Conservation (phyloP, 164 flowering plant genomes). For the Nymphaea colorata region DNA sequence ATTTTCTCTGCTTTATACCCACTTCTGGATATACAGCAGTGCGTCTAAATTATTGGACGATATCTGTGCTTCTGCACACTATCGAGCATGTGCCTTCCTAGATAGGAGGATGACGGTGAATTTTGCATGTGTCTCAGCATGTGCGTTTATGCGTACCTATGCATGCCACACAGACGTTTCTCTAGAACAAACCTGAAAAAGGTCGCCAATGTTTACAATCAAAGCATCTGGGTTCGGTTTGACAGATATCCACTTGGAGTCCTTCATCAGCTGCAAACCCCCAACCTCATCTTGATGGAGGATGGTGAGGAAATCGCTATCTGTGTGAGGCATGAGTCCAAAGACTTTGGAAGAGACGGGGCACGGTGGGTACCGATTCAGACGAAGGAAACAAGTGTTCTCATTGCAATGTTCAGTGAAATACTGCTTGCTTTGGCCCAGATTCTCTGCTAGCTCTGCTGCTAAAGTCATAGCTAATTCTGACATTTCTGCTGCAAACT, state of each 20-base stretch:
- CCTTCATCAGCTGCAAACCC: conserved; percentile 68
- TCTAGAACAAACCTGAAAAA: conserved; percentile 50
- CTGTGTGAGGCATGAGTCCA: conserved; percentile 76
- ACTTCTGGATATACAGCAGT: no score
- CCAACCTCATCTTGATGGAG: conserved; percentile 74
- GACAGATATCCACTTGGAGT: conserved; percentile 65
- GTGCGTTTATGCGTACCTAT: not conserved
- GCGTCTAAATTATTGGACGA: no score
- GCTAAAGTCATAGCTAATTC: conserved; percentile 45
- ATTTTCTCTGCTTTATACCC: no score
- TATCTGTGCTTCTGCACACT: no score
- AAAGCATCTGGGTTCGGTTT: conserved; percentile 57
- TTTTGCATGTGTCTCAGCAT: no score
- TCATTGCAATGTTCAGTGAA: conserved; percentile 31
- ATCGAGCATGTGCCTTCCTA: no score
- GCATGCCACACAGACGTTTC: not conserved
- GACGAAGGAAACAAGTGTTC: conserved; percentile 52
- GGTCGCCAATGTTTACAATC: conserved; percentile 75
- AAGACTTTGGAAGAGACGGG: conserved; percentile 28
- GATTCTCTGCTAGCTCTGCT: conserved; percentile 33
- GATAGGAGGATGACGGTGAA: no score
- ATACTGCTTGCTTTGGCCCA: conserved; percentile 23
- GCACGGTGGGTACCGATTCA: conserved; percentile 63
- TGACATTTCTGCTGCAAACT: conserved; percentile 47
- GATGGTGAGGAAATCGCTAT: conserved; percentile 68